Percentiles rank a stretch among this genome's conserved stretches.
Conservation (phyloP, 1,284 basidiomycete species). For the Heimioporus punctisporus region DNA sequence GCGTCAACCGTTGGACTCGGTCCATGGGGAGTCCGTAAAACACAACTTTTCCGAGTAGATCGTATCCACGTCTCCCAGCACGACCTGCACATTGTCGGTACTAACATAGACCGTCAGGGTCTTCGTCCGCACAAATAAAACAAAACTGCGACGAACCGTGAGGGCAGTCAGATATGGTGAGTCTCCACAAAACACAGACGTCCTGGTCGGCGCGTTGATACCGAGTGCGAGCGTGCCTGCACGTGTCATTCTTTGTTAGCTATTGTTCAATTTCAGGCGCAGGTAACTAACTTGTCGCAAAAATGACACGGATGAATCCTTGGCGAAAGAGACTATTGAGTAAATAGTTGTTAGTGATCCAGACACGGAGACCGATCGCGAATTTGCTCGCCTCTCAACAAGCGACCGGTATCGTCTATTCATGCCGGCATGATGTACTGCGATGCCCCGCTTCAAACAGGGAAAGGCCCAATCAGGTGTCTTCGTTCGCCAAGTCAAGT, state of each 20-base stretch:
- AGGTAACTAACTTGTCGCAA: slow-evolving; percentile 54
- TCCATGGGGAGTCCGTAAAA: slow-evolving; percentile 70
- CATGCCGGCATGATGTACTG: slow-evolving; percentile 73
- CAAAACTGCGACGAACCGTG: slow-evolving; percentile 43
- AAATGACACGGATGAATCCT: slow-evolving; percentile 63
- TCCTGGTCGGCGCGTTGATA: slow-evolving; percentile 73
- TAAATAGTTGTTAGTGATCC: background rate
- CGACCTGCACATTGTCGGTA: slow-evolving; percentile 74
- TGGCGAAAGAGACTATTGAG: slow-evolving; percentile 53
- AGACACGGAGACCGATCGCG: background rate
- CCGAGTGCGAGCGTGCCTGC: slow-evolving; percentile 69
- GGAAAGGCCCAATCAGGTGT: slow-evolving; percentile 44
- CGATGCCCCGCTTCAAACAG: slow-evolving; percentile 61
- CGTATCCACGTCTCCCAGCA: slow-evolving; percentile 71
- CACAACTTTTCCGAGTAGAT: slow-evolving; percentile 68
- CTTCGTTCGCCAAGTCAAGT: slow-evolving; percentile 39
- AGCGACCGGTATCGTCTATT: slow-evolving; percentile 59
- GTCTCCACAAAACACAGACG: slow-evolving; percentile 68
- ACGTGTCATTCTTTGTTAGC: background rate
- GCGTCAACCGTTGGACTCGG: slow-evolving; percentile 59
- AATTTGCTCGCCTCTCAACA: slow-evolving; percentile 53
- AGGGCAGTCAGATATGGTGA: slow-evolving; percentile 67
- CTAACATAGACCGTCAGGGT: slow-evolving; percentile 39
- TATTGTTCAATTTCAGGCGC: background rate
- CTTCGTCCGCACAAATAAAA: background rate